Evolutionary conservation across 1,139 yeast species (phyloP), one percentile per base, ranked within the genome.

Genomic region (Arxiozyma telluris): DNA sequence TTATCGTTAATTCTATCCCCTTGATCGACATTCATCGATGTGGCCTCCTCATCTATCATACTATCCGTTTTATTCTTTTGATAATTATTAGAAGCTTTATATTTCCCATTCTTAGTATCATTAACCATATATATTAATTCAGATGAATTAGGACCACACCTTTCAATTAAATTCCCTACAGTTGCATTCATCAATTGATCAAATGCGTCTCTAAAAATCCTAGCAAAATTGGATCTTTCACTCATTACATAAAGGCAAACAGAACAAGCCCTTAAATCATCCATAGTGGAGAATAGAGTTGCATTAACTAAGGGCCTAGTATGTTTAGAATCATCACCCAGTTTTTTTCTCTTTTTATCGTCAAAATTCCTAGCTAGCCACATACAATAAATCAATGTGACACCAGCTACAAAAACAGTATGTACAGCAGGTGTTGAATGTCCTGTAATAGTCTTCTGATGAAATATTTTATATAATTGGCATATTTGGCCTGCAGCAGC

Each of bases 401-500:
- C 78, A 49, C 86, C 85, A 6, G 84, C 84, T 50, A 79, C 81
- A 61, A 81, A 81, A 11, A 79, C 79, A 0, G 83, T 78, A 63
- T 81, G 84, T 52, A 81, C 79, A 8, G 83, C 81, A 44, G 82
- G 75, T 1, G 82, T 79, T 0, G 84, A 79, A 62, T 79, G 83
- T 2, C 84, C 84, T 53, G 71, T 71, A 1, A 76, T 78, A 0
- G 83, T 78, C 59, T 76, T 78, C 58, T 79, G 80, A 65, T 79
- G 83, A 64, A 78, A 80, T 17, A 77, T 79, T 58, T 80, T 78
- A 63, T 79, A 79, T 25, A 80, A 70, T 58, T 77, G 82, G 61
- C 84, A 79, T 42, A 81, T 77, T 62, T 79, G 81, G 34, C 84
- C 85, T 1, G 84, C 83, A 41, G 83, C 84, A 4, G 81, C 79